These are phyloP conservation scores for Chlorella sp. DNA, from an alignment of 139 green algal genomes.

Conservation along the genomic window DNA sequence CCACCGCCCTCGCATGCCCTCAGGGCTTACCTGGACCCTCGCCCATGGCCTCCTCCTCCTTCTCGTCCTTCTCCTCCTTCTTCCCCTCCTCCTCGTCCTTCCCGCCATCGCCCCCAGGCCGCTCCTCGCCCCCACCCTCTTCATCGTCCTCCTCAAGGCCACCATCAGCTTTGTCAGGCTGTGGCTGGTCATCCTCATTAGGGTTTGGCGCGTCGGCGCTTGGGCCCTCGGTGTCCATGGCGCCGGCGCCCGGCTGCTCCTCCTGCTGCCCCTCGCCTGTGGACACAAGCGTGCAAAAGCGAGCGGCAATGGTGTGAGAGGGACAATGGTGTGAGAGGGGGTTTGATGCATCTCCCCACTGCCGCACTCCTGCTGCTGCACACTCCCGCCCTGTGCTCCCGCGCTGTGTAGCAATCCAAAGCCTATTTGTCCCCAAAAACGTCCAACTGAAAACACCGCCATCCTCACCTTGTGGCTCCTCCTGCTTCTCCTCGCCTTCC, in stretches of 20 bases:
- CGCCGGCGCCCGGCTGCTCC: slow-evolving; percentile 1
- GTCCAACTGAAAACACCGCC: too few species aligned
- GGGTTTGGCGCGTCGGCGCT: too few species aligned
- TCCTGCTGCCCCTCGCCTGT: not conserved
- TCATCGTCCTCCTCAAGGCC: slow-evolving; percentile 6
- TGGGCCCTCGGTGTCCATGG: slow-evolving; percentile 2
- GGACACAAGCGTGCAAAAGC: too few species aligned
- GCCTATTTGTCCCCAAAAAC: not conserved
- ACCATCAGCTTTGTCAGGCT: too few species aligned
- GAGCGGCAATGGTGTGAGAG: too few species aligned
- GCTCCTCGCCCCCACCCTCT: slow-evolving; percentile 20
- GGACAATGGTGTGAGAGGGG: too few species aligned
- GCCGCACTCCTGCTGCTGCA: too few species aligned
- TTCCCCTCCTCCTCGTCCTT: slow-evolving; percentile 16
- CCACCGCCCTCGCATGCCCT: too few species aligned
- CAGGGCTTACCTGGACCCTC: slow-evolving; percentile 5
- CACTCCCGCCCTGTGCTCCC: too few species aligned
- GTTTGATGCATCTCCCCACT: too few species aligned
- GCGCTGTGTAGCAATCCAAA: not conserved
- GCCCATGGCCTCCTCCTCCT: slow-evolving; percentile 4
- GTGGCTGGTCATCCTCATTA: too few species aligned
- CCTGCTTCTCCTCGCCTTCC: slow-evolving; percentile 21
- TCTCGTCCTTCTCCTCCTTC: slow-evolving; percentile 22
- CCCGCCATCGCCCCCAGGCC: slow-evolving; percentile 9
- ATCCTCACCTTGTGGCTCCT: slow-evolving; percentile 38